Percentiles rank a stretch among this genome's conserved stretches.
These are phyloP conservation scores for Aureobasidium sp. DNA, from an alignment of 2,329 filamentous ascomycete genomes.

Conservation along the genomic window DNA sequence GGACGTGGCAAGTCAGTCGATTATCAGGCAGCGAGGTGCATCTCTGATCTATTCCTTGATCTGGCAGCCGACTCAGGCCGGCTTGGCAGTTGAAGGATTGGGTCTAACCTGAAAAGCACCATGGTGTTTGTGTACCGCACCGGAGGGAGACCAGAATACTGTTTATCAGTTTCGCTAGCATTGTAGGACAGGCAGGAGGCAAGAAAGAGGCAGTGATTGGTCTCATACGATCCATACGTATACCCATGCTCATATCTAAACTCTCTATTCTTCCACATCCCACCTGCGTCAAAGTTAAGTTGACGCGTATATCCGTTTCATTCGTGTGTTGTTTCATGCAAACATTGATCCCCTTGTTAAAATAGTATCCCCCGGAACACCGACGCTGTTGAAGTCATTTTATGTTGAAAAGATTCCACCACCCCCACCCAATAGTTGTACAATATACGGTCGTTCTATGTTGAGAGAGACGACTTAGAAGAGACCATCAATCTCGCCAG, in stretches of 20 bases:
- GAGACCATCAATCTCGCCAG: conserved; percentile 55
- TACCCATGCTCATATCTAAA: background rate
- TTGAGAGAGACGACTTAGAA: conserved; percentile 52
- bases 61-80: background rate
- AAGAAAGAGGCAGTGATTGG: background rate
- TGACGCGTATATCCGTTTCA: conserved; percentile 2
- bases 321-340: conserved; percentile 2
- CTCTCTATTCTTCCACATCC: background rate
- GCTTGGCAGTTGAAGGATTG: background rate
- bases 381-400: conserved; percentile 12
- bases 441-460: conserved; percentile 1
- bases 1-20: no score
- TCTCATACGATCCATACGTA: background rate
- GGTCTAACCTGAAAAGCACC: background rate
- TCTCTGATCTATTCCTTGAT: background rate
- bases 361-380: conserved; percentile 2
- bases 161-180: no score
- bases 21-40: background rate
- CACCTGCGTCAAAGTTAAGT: conserved; percentile 10
- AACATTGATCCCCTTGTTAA: conserved; percentile 3
- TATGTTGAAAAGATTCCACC: conserved; percentile 3
- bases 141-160: background rate
- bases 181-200: no score
- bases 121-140: no score
- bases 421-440: background rate